phyloP scores from a whole-genome alignment of 352 stramenopile genomes.

The Pythium aristosporum region DNA sequence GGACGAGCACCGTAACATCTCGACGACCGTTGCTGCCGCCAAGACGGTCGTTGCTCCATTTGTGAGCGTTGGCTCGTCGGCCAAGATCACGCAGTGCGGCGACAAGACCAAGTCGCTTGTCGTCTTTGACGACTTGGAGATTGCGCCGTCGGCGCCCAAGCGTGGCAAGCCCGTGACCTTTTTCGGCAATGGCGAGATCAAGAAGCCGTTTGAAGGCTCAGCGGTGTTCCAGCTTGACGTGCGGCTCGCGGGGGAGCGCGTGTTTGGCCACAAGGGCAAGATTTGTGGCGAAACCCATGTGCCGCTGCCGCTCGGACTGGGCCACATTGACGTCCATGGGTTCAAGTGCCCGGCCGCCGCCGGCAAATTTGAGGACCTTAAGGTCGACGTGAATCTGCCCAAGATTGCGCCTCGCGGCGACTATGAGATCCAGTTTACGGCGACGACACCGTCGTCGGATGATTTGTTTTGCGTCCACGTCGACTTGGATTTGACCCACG shows the following conservation, averaged over 20 bases:
- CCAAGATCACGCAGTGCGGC: slow-evolving; percentile 81
- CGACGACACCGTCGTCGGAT: slow-evolving; percentile 36
- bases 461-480: slow-evolving; percentile 83
- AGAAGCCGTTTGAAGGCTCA: slow-evolving; percentile 52
- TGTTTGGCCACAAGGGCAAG: slow-evolving; percentile 73
- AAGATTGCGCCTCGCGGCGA: slow-evolving; percentile 76
- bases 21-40: slow-evolving; percentile 10
- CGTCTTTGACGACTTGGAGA: slow-evolving; percentile 65
- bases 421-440: slow-evolving; percentile 79
- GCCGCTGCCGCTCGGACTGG: slow-evolving; percentile 74
- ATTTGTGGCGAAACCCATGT: slow-evolving; percentile 80
- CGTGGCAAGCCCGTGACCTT: slow-evolving; percentile 77
- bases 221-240: slow-evolving; percentile 74
- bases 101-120: slow-evolving; percentile 63
- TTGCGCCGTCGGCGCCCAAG: slow-evolving; percentile 62
- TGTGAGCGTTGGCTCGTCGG: slow-evolving; percentile 44
- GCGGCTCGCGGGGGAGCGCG: slow-evolving; percentile 63
- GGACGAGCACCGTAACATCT: slow-evolving; percentile 12
- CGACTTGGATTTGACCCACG: slow-evolving; percentile 57
- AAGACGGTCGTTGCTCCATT: slow-evolving; percentile 25
- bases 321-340: slow-evolving; percentile 84
- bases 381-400: slow-evolving; percentile 81
- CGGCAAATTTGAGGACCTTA: slow-evolving; percentile 63
- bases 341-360: slow-evolving; percentile 71
- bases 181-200: slow-evolving; percentile 65